phyloP scores from a whole-genome alignment of 768 basidiomycete genomes.

The Leucogyrophana mollusca region DNA sequence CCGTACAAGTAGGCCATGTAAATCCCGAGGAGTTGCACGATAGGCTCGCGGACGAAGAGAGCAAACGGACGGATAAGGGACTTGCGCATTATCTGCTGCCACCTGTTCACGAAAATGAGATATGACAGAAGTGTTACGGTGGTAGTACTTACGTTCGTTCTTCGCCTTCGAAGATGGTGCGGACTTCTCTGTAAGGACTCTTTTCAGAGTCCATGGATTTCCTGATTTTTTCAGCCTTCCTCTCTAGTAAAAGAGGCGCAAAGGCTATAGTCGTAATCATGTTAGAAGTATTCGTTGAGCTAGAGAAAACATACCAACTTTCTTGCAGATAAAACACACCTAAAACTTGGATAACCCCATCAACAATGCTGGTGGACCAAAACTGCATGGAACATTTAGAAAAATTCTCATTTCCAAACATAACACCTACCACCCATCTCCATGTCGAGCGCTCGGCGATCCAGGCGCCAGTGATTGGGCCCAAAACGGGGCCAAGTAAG shows the following conservation, averaged over 20 bases:
- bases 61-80: slow-evolving; percentile 68
- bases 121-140: not conserved
- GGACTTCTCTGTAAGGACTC: slow-evolving; percentile 32
- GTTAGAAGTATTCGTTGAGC: slow-evolving; percentile 14
- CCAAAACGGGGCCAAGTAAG: slow-evolving; percentile 62
- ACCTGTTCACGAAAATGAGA: slow-evolving; percentile 32
- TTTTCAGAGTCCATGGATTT: slow-evolving; percentile 50
- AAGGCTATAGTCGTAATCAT: slow-evolving; percentile 16
- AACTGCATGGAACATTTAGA: slow-evolving; percentile 50
- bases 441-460: slow-evolving; percentile 63
- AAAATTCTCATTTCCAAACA: not conserved
- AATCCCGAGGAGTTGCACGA: slow-evolving; percentile 63
- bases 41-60: slow-evolving; percentile 59
- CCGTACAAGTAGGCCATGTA: slow-evolving; percentile 76
- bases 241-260: slow-evolving; percentile 37
- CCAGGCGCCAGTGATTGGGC: slow-evolving; percentile 61
- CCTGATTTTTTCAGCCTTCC: slow-evolving; percentile 48
- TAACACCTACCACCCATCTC: slow-evolving; percentile 62
- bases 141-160: slow-evolving; percentile 41
- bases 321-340: slow-evolving; percentile 62
- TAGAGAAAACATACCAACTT: slow-evolving; percentile 39
- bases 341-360: slow-evolving; percentile 49
- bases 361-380: slow-evolving; percentile 63
- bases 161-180: slow-evolving; percentile 46
- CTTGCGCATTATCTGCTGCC: slow-evolving; percentile 47